phyloP scores from a whole-genome alignment of 345 rosid species.

The Ceriops tagal region DNA sequence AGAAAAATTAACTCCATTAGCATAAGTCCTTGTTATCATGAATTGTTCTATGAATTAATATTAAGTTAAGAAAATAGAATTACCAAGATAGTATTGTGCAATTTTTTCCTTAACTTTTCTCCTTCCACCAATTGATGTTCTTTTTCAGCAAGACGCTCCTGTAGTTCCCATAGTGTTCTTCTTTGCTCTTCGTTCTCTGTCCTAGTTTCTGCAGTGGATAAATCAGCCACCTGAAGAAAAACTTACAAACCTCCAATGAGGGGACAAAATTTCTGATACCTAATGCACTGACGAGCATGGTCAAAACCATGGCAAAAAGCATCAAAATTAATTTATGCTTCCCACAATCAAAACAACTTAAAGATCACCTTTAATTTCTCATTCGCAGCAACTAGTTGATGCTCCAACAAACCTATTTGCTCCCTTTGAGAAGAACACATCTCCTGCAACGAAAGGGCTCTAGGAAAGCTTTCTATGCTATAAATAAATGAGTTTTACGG shows the following conservation, averaged over 20 bases:
- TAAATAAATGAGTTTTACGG: neutral
- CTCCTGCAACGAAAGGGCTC: constrained; percentile 43
- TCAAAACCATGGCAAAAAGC: too few relatives aligned
- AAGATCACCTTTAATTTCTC: constrained; percentile 67
- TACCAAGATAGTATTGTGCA: constrained; percentile 92
- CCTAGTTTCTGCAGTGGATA: constrained; percentile 48
- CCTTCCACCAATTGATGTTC: constrained; percentile 68
- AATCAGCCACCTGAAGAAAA: constrained; percentile 49
- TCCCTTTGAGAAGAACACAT: constrained; percentile 75
- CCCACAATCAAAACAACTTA: neutral
- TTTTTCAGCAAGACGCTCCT: constrained; percentile 53
- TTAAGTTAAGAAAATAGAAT: neutral
- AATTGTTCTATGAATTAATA: too few relatives aligned
- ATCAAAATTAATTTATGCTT: too few relatives aligned
- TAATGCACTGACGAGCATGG: too few relatives aligned
- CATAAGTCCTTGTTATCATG: too few relatives aligned
- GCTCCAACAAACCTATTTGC: constrained; percentile 57
- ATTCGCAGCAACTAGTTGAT: constrained; percentile 59
- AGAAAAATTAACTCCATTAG: too few relatives aligned
- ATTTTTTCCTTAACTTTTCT: constrained; percentile 65
- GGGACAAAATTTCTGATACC: too few relatives aligned
- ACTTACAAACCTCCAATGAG: neutral
- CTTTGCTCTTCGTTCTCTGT: constrained; percentile 54
- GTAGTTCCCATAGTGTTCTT: constrained; percentile 35
- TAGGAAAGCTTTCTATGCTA: constrained; percentile 2